Conservation (phyloP, 1,139 yeast genomes). For the Blastobotrys capitulatus region DNA sequence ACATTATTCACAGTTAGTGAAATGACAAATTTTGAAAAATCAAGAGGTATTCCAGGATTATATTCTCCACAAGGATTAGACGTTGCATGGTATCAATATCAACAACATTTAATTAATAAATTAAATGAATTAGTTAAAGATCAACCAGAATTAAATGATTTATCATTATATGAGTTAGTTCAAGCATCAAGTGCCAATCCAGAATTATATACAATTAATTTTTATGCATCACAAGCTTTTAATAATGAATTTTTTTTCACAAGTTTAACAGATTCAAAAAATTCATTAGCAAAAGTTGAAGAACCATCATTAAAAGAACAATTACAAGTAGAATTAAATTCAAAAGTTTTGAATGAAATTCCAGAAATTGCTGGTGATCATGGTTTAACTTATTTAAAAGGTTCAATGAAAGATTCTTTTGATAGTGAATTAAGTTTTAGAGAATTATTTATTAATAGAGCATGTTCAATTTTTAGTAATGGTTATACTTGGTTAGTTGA, state of each 20-base stretch:
- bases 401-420: conserved; percentile 33
- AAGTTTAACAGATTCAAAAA: conserved; percentile 42
- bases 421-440: conserved; percentile 47
- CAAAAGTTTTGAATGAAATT: conserved; percentile 19
- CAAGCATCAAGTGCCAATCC: conserved; percentile 65
- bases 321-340: conserved; percentile 21
- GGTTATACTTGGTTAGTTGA: conserved; percentile 88
- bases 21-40: conserved; percentile 25
- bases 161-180: conserved; percentile 46
- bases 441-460: conserved; percentile 50
- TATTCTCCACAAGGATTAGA: conserved; percentile 65
- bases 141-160: conserved; percentile 18
- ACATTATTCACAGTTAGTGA: conserved; percentile 30
- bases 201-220: conserved; percentile 57
- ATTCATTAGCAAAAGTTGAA: conserved; percentile 23
- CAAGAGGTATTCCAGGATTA: conserved; percentile 65
- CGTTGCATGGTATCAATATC: conserved; percentile 79
- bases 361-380: conserved; percentile 9
- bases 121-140: conserved; percentile 43
- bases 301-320: conserved; percentile 13
- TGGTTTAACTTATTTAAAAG: conserved; percentile 12
- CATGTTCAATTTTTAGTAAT: conserved; percentile 60
- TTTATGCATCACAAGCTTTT: conserved; percentile 84
- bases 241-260: conserved; percentile 87
- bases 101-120: conserved; percentile 59